These are phyloP conservation scores for Eucalyptus polyanthemos DNA, from an alignment of 345 rosid genomes.

Conservation along the genomic window DNA sequence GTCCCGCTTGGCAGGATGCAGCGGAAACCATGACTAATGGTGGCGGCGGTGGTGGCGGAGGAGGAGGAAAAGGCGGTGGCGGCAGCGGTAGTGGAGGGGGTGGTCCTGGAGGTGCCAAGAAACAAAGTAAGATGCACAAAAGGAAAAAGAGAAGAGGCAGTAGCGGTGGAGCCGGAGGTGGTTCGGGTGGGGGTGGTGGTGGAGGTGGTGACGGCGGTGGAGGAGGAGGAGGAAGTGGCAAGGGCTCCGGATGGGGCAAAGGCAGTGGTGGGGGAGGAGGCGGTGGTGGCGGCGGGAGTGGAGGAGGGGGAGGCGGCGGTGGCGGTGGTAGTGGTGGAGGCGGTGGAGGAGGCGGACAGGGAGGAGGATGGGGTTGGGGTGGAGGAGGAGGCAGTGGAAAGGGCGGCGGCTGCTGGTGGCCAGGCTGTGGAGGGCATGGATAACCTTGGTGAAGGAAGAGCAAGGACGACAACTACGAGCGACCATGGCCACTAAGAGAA, in stretches of 20 bases:
- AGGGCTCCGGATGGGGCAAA: conserved; percentile 10
- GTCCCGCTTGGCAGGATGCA: neutral
- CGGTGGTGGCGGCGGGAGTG: neutral
- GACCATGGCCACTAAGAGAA: neutral
- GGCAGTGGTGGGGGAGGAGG: conserved; percentile 13
- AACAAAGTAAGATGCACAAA: neutral
- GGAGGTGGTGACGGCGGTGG: neutral
- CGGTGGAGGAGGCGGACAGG: neutral
- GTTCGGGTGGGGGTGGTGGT: neutral
- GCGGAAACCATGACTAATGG: neutral
- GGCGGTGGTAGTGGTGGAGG: neutral
- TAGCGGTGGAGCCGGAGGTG: neutral
- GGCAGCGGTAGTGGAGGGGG: conserved; percentile 3
- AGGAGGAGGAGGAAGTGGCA: neutral
- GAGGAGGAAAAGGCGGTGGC: neutral
- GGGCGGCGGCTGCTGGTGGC: conserved; percentile 41
- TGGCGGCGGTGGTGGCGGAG: neutral
- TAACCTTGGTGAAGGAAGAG: neutral
- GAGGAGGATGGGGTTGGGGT: neutral
- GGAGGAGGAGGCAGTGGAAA: neutral
- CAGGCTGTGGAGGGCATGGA: conserved; percentile 16
- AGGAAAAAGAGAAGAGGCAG: conserved; percentile 3
- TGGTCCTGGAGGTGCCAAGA: neutral
- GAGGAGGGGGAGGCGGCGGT: neutral
- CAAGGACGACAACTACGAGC: neutral